Base-by-base conservation (phyloP, 2,329 filamentous ascomycete species). In the Catunica adiposa region DNA sequence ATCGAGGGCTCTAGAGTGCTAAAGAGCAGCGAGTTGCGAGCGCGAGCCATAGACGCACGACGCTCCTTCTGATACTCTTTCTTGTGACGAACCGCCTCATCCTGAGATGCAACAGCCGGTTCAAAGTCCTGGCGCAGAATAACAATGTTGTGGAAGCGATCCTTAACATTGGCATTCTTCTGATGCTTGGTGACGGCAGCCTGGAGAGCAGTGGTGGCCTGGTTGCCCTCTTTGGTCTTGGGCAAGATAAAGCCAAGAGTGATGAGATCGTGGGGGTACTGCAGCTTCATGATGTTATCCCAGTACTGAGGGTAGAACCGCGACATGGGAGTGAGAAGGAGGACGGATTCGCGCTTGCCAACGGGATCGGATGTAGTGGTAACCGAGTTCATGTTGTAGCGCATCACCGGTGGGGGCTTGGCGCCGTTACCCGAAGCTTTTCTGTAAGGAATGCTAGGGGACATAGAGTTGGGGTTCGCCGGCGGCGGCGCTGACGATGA, bases 51-150 rank as follows among this genome's bases (percentile, higher is more conserved):
- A 59, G 87, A 84, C 44, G 88, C 84, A 37, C 92, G 80, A 11
- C 92, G 82, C 5, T 74, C 75, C 69, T 94, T 95, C 67, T 98
- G 92, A 65, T 94, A 89, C 59, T 82, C 74, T 71, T 96, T 80
- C 69, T 94, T 94, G 71, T 98, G 92, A 26, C 92, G 80, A 68
- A 96, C 89, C 58, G 77, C 75, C 70, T 98, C 92, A 62, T 83
- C 80, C 69, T 97, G 92, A 7, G 86, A 89, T 3, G 70, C 62
- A 29, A 95, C 69, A 0, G 89, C 86, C 8, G 84, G 81, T 56
- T 96, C 89, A 61, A 94, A 94, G 70, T 98, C 92, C 69, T 98
- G 90, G 57, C 92, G 82, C 62, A 97, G 79, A 64, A 98, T 97
- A 60, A 89, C 90, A 64, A 98, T 83, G 66, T 85, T 89, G 62